These are phyloP conservation scores for Sporisorium reilianum DNA, from an alignment of 1,284 basidiomycete genomes.

Conservation along the genomic window DNA sequence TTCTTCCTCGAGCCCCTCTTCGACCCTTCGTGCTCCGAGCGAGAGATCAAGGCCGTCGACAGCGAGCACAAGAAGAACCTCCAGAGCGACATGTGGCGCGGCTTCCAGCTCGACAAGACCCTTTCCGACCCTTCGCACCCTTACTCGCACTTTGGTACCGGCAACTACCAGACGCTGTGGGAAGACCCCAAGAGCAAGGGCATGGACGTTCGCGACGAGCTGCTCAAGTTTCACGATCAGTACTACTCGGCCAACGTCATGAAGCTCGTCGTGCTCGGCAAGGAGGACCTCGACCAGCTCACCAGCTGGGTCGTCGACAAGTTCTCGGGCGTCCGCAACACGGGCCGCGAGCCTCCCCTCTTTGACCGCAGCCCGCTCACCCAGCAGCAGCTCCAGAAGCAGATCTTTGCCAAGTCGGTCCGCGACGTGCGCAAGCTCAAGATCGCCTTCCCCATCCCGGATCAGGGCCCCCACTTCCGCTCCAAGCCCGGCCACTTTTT, in stretches of 20 bases:
- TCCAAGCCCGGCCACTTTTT: conserved; percentile 84
- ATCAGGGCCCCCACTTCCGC: conserved; percentile 80
- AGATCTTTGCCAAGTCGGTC: conserved; percentile 89
- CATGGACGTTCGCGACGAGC: conserved; percentile 86
- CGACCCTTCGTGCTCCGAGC: conserved; percentile 86
- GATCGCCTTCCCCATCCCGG: conserved; percentile 80
- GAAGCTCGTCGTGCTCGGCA: conserved; percentile 90
- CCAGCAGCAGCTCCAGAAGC: conserved; percentile 74
- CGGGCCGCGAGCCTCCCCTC: conserved; percentile 75
- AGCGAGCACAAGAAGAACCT: conserved; percentile 99
- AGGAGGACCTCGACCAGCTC: conserved; percentile 85
- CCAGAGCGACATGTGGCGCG: conserved; percentile 94
- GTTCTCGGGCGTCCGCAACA: conserved; percentile 83
- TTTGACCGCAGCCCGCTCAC: conserved; percentile 80
- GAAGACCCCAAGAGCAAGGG: conserved; percentile 75
- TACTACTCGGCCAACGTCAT: conserved; percentile 96
- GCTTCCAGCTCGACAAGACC: conserved; percentile 94
- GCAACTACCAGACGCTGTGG: conserved; percentile 86
- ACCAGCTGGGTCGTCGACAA: conserved; percentile 78
- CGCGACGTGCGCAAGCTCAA: conserved; percentile 90
- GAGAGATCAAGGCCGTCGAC: conserved; percentile 96
- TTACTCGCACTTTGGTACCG: conserved; percentile 95
- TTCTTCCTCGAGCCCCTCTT: conserved; percentile 97
- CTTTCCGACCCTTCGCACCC: conserved; percentile 81
- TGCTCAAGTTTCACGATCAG: conserved; percentile 93